These are phyloP conservation scores for Diaporthe citriasiana DNA, from an alignment of 2,329 filamentous ascomycete species.

Conservation along the genomic window DNA sequence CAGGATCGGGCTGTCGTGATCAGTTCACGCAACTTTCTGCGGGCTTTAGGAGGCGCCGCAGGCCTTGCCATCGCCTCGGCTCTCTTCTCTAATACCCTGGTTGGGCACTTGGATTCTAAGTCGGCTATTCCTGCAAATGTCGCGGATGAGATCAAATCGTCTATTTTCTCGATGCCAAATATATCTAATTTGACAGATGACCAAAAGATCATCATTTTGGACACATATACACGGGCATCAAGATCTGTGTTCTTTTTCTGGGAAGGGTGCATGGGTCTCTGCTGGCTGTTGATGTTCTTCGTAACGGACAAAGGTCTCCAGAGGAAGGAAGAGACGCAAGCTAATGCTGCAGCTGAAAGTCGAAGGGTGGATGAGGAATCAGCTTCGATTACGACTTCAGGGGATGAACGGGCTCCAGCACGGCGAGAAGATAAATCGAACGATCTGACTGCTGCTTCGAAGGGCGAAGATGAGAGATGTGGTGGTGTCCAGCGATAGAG, in stretches of 20 bases:
- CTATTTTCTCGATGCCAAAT: constrained; percentile 55
- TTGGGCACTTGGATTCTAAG: constrained; percentile 52
- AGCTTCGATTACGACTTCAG: constrained; percentile 5
- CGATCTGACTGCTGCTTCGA: not conserved
- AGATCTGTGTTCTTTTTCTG: constrained; percentile 42
- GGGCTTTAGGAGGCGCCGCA: constrained; percentile 69
- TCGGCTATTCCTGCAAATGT: constrained; percentile 46
- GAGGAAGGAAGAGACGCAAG: constrained; percentile 38
- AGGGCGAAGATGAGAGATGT: not conserved
- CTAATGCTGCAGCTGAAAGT: not conserved
- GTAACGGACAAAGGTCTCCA: constrained; percentile 40
- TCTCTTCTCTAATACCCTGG: constrained; percentile 49
- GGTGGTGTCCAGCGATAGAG: not conserved
- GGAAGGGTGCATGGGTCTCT: constrained; percentile 37
- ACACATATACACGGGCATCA: constrained; percentile 39
- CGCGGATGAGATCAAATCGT: constrained; percentile 53
- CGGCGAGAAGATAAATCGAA: not conserved
- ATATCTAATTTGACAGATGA: constrained; percentile 52
- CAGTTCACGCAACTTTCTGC: constrained; percentile 73
- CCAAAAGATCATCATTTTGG: constrained; percentile 33
- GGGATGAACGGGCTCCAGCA: constrained; percentile 6
- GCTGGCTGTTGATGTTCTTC: constrained; percentile 38
- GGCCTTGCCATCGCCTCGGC: constrained; percentile 71
- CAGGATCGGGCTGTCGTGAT: constrained; percentile 73
- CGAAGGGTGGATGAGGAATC: constrained; percentile 18